Percentiles rank a stretch among this genome's conserved stretches.
Conservation (phyloP, 225 moss, liverwort and hornwort species). For the Pseudisothecium myosuroides region DNA sequence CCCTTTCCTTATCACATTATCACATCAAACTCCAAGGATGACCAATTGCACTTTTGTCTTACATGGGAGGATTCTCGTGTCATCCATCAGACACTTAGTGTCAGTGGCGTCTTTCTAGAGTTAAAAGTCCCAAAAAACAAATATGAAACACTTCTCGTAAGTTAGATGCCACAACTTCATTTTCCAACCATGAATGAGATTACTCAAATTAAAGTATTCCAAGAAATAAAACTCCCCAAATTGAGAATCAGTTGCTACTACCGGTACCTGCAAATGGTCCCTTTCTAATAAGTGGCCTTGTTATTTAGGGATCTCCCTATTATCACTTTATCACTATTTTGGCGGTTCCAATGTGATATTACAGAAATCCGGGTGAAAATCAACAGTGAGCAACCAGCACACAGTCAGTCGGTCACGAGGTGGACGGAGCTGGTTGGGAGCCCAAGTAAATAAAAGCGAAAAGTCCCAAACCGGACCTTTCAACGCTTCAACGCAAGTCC, state of each 20-base stretch:
- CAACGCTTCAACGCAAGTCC: not conserved
- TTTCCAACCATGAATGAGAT: too few species aligned
- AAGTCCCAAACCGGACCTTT: not conserved
- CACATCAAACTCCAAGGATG: too few species aligned
- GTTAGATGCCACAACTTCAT: not conserved
- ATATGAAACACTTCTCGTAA: rapidly evolving
- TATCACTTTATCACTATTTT: not conserved
- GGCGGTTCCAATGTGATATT: not conserved
- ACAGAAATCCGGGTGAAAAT: not conserved
- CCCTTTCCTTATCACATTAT: too few species aligned
- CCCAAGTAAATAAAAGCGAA: not conserved
- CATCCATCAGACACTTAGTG: too few species aligned
- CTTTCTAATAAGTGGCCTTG: not conserved
- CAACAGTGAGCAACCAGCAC: not conserved
- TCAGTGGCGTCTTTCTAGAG: too few species aligned
- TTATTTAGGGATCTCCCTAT: not conserved
- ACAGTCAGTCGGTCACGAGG: not conserved
- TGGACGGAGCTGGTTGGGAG: too few species aligned
- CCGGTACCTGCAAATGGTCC: not conserved
- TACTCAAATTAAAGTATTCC: too few species aligned
- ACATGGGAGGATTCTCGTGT: too few species aligned
- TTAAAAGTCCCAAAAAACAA: not conserved
- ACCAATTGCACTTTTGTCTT: too few species aligned
- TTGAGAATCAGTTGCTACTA: not conserved
- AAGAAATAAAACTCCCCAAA: not conserved